These are phyloP conservation scores for Gossypium arboreum DNA, from an alignment of 345 rosid genomes.

Conservation along the genomic window DNA sequence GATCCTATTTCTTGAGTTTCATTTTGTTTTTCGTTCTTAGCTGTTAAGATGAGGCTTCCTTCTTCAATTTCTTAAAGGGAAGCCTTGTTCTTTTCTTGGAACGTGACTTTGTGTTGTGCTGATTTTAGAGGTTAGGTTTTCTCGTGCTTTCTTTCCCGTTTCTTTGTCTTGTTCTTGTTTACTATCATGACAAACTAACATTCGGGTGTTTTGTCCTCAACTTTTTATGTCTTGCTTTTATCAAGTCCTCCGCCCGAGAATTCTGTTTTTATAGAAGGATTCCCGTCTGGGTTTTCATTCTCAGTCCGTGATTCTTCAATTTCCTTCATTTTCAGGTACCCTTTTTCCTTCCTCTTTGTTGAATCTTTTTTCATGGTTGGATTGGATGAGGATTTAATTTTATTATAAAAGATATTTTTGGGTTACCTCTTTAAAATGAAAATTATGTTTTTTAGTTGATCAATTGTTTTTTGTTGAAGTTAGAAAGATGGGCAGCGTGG, in stretches of 20 bases:
- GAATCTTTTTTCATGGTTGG: neutral
- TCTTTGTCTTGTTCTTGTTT: conserved; percentile 9
- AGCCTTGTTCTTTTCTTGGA: neutral
- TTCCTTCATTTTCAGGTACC: conserved; percentile 38
- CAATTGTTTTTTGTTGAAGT: conserved; percentile 1
- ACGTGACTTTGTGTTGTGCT: neutral
- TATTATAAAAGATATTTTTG: neutral
- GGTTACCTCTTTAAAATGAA: neutral
- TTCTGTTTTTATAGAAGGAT: conserved; percentile 19
- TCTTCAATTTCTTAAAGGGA: too few relatives aligned
- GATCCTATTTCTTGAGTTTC: neutral
- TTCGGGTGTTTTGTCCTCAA: neutral
- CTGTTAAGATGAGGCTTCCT: neutral
- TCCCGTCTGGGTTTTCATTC: conserved; percentile 31
- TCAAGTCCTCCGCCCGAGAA: conserved; percentile 20
- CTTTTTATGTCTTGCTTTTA: neutral
- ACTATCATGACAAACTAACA: neutral
- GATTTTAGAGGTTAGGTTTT: neutral
- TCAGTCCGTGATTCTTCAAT: conserved; percentile 27
- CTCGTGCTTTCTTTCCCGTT: neutral
- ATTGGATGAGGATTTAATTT: neutral
- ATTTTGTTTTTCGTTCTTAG: neutral
- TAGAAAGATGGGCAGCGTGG: conserved; percentile 37
- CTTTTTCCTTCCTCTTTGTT: neutral
- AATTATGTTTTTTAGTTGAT: neutral